A percentile compares a stretch with the other conserved stretches of the same genome.
phyloP scores from a whole-genome alignment of 2,329 filamentous ascomycete species.

The Aspergillaceae sp. region DNA sequence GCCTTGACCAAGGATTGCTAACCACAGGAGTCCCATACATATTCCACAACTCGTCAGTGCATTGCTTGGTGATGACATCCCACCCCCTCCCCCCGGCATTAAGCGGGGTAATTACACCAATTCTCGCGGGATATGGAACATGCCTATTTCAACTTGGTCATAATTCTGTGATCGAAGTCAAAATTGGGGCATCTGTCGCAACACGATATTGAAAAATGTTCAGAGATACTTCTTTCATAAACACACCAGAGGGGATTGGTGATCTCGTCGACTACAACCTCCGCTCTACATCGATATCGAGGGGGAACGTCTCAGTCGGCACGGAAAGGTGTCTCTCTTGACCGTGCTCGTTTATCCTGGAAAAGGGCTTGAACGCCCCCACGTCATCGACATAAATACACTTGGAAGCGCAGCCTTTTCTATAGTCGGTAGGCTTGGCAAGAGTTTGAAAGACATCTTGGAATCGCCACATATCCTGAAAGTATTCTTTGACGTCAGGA shows the following conservation, averaged over 20 bases:
- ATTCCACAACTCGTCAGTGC: too few relatives aligned
- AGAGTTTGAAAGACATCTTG: constrained; percentile 35
- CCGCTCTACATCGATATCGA: not conserved
- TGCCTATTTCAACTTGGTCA: too few relatives aligned
- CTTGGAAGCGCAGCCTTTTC: constrained; percentile 34
- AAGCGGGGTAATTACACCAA: too few relatives aligned
- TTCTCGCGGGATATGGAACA: too few relatives aligned
- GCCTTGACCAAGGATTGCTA: too few relatives aligned
- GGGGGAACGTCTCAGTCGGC: not conserved
- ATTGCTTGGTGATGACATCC: too few relatives aligned
- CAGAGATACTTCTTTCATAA: not conserved
- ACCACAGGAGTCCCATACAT: too few relatives aligned
- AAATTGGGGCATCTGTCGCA: too few relatives aligned
- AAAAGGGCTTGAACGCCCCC: constrained; percentile 10
- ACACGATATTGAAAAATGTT: not conserved
- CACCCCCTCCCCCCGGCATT: too few relatives aligned
- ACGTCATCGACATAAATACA: constrained; percentile 40
- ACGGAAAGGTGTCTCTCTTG: not conserved
- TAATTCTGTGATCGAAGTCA: too few relatives aligned
- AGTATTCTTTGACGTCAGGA: constrained; percentile 52
- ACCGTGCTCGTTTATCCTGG: not conserved
- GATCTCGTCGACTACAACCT: not conserved
- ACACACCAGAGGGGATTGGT: not conserved
- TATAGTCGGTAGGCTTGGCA: constrained; percentile 16
- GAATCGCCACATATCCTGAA: constrained; percentile 38